phyloP scores from a whole-genome alignment of 163 green algal genomes.

The Scenedesmus sp. region DNA sequence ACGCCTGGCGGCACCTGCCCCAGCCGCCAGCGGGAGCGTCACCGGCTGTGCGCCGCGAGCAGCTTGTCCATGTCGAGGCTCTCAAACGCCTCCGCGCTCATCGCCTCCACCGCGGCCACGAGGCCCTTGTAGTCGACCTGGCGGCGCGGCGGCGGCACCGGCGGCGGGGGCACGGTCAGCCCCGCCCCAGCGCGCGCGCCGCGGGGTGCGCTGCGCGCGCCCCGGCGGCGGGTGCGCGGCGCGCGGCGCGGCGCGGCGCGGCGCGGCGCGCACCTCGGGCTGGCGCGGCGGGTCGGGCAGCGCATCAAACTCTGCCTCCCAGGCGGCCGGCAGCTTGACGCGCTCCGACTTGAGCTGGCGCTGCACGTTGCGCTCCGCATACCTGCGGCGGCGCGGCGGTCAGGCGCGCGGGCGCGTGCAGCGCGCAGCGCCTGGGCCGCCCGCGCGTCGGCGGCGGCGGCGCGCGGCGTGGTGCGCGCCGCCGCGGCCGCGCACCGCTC shows the following conservation, averaged over 20 bases:
- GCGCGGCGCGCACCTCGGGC: not conserved
- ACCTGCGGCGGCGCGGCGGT: conserved; percentile 1
- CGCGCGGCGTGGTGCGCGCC: no score
- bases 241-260: no score
- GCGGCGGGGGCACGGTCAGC: not conserved
- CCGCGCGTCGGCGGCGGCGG: no score
- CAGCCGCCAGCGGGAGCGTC: no score
- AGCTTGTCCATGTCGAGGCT: conserved; percentile 54
- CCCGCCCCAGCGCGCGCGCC: not conserved
- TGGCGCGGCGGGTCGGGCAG: no score
- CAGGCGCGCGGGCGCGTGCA: not conserved
- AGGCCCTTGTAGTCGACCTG: conserved; percentile 53
- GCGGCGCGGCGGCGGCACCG: not conserved
- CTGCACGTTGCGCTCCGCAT: conserved; percentile 41
- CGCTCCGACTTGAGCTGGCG: conserved; percentile 35
- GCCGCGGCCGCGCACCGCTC: conserved; percentile 49
- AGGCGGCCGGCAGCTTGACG: conserved; percentile 41
- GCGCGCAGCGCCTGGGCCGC: not conserved
- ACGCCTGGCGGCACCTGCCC: no score
- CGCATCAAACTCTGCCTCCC: conserved; percentile 46
- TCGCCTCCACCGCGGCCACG: conserved; percentile 55
- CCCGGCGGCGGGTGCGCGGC: no score
- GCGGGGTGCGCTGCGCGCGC: no score
- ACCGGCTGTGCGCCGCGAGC: conserved; percentile 51
- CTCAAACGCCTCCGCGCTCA: conserved; percentile 56